Conservation (phyloP, 208 protist species). For the Phytomonas francai region DNA sequence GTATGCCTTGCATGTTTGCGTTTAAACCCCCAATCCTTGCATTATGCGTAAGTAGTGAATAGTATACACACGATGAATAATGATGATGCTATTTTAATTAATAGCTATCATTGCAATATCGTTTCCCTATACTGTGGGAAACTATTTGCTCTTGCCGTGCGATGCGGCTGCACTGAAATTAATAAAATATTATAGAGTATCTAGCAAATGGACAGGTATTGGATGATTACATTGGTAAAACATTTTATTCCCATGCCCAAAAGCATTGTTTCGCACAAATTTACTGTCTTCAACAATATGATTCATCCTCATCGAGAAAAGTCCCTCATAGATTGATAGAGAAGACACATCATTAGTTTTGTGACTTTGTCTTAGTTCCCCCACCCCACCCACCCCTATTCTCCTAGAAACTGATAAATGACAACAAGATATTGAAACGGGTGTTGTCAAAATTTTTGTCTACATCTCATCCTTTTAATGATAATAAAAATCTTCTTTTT, state of each 20-base stretch:
- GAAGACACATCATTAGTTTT: background rate
- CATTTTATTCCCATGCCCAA: background rate
- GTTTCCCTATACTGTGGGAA: background rate
- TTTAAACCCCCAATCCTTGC: background rate
- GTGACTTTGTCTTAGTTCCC: background rate
- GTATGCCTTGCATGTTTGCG: background rate
- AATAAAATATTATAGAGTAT: background rate
- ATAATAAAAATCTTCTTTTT: background rate
- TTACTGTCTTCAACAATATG: background rate
- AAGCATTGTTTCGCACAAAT: background rate
- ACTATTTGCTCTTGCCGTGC: background rate
- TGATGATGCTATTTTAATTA: background rate
- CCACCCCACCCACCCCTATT: too few relatives aligned
- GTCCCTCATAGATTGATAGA: background rate
- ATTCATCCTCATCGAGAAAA: background rate
- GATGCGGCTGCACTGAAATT: background rate
- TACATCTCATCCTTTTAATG: background rate
- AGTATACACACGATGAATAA: background rate
- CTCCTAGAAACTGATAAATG: background rate
- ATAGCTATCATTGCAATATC: background rate
- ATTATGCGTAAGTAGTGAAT: background rate
- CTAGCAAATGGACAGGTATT: slow-evolving; percentile 1
- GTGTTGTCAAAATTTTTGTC: background rate
- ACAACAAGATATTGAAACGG: background rate
- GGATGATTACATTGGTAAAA: background rate